Base-by-base conservation (phyloP, 2,329 filamentous ascomycete species). In the Diaporthe sp. region DNA sequence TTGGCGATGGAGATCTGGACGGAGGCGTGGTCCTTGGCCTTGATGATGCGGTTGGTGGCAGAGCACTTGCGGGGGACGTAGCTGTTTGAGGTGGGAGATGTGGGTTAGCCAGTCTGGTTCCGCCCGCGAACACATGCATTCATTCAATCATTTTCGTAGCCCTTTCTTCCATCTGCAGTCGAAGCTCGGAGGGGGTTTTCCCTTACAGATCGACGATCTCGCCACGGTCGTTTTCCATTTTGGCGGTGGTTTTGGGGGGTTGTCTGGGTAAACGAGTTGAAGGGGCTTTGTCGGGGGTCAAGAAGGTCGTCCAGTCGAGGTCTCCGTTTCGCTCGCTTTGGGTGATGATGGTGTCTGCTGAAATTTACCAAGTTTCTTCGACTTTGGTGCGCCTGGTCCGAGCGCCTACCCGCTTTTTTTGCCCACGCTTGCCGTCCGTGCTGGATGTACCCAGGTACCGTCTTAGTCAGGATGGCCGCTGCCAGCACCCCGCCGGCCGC, bases 31-130 rank as follows among this genome's bases (percentile, higher is more conserved):
- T 99, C 97, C 91, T 98, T 98, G 91, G 97, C 95, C 92, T 98
- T 98, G 93, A 99, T 98, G 92, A 98, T 98, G 90, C 97, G 95
- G 95, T 98, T 97, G 88, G 96, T 98, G 83, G 96, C 96, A 88
- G 92, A 95, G 94, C 96, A 98, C 92, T 98, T 98, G 92, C 96
- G 95, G 87, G 95, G 95, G 91, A 98, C 94, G 93, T 98, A 98
- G 87, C 95, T 97, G 85, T 79, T 79, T 80, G 60, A 39, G 28
- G 72, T 46, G 61, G 76, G 72, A 76, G 39, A 25, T 74, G 74
- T 61, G 71, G 61, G 79, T 84, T 79, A 85, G 82, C 80, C 58
- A 61, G 10, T 44, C 34, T 44, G 42, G 31, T 61, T 65, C 37
- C n/a, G 44, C 34, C 31, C n/a, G 19, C 42, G 65, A 28, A 68